Evolutionary conservation across 805 yeast species (phyloP), one percentile per base, ranked within the genome.

Genomic region (Pichia insulana): DNA sequence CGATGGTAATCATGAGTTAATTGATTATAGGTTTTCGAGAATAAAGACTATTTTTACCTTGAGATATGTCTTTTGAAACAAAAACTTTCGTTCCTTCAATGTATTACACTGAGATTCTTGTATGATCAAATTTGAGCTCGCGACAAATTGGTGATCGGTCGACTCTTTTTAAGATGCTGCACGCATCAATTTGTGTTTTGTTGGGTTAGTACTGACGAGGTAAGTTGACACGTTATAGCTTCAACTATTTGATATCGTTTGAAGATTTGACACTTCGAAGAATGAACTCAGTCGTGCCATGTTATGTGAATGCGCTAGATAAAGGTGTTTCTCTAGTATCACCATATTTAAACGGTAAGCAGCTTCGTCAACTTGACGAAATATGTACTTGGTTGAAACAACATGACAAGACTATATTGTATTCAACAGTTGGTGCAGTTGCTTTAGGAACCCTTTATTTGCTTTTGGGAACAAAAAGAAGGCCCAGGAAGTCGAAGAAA

Each of bases 1-100:
- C 97, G 34, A 63, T 60, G 22, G 67, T 50, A 41, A 59, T 64
- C 71, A 67, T 69, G 35, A 6, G 18, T 32, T 22, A 22, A 22
- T 22, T 32, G 19, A 12, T 17, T 5, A 12, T n/a, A 9, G 15
- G 34, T 16, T n/a, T 31, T n/a, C 13, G 17, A 37, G 19, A 25
- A 39, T 6, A 28, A 25, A 32, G 2, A 17, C 17, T 7, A 30
- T 12, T 15, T 15, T 6, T n/a, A n/a, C n/a, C n/a, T n/a, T n/a
- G n/a, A n/a, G n/a, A n/a, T n/a, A n/a, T n/a, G n/a, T n/a, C n/a
- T n/a, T n/a, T n/a, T n/a, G n/a, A n/a, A n/a, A n/a, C n/a, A n/a
- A n/a, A n/a, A n/a, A n/a, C n/a, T n/a, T n/a, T n/a, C n/a, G n/a
- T n/a, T n/a, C n/a, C n/a, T n/a, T n/a, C n/a, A n/a, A n/a, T n/a